Conservation (phyloP, 805 yeast genomes). For the Ogataea allantospora region DNA sequence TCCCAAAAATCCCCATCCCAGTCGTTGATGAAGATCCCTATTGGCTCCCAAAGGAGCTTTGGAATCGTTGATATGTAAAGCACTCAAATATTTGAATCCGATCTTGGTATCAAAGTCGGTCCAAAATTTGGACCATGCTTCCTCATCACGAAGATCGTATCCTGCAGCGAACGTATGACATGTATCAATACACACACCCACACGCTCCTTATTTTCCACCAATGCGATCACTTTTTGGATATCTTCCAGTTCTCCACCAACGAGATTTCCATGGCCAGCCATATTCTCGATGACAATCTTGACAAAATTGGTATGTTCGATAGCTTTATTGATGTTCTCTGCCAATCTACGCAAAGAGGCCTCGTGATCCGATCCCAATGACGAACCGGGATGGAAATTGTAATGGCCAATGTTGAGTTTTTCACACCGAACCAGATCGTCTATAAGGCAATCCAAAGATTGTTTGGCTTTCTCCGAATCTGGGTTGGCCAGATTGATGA, state of each 20-base stretch:
- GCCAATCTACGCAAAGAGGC: constrained; percentile 72
- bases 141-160: constrained; percentile 70
- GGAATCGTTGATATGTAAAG: constrained; percentile 91
- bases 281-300: constrained; percentile 91
- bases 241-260: constrained; percentile 81
- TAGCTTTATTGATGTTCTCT: constrained; percentile 73
- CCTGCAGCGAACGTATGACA: constrained; percentile 98
- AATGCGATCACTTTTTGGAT: constrained; percentile 68
- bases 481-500: constrained; percentile 90
- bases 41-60: constrained; percentile 90
- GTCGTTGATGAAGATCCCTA: constrained; percentile 84
- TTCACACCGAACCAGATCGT: constrained; percentile 87
- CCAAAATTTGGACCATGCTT: constrained; percentile 68
- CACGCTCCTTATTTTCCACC: constrained; percentile 76
- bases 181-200: constrained; percentile 96
- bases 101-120: constrained; percentile 65
- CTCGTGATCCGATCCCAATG: constrained; percentile 63
- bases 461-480: constrained; percentile 74
- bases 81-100: constrained; percentile 72
- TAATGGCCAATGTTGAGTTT: constrained; percentile 78
- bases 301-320: constrained; percentile 69
- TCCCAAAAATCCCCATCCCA: constrained; percentile 89
- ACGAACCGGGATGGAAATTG: constrained; percentile 93
- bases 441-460: constrained; percentile 75
- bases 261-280: constrained; percentile 95